phyloP scores from a whole-genome alignment of 1,284 basidiomycete genomes.

The Ceraceosorus bombacis region DNA sequence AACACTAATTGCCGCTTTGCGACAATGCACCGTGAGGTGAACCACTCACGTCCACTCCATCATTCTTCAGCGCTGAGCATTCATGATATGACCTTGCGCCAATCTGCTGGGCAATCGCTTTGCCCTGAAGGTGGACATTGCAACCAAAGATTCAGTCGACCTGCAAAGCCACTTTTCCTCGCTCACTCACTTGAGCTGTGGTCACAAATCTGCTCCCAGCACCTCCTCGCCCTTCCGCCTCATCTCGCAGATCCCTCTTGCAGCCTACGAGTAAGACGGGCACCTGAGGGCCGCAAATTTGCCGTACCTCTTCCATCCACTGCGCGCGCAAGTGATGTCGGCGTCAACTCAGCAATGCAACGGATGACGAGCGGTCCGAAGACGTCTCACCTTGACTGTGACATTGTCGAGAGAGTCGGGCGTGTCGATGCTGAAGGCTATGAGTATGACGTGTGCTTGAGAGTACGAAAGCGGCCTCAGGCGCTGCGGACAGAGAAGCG shows the following conservation, averaged over 20 bases:
- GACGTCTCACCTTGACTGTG: constrained; percentile 64
- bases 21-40: neutral
- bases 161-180: neutral
- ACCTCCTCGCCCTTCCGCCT: constrained; percentile 48
- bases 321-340: constrained; percentile 44
- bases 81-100: constrained; percentile 52
- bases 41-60: constrained; percentile 35
- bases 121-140: constrained; percentile 50
- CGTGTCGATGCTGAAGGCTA: constrained; percentile 91
- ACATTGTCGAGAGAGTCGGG: constrained; percentile 96
- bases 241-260: constrained; percentile 69
- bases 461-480: constrained; percentile 92
- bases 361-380: neutral
- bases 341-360: constrained; percentile 10
- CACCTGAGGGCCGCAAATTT: constrained; percentile 55
- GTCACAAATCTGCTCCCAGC: constrained; percentile 8
- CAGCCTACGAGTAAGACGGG: constrained; percentile 78
- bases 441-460: constrained; percentile 95
- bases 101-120: constrained; percentile 51
- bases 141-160: neutral
- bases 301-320: constrained; percentile 64
- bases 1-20: constrained; percentile 4
- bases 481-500: constrained; percentile 54
- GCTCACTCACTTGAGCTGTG: constrained; percentile 10
- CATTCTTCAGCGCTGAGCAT: constrained; percentile 39